These are phyloP conservation scores for Kodamaea leandrae DNA, from an alignment of 805 yeast species.

Conservation along the genomic window DNA sequence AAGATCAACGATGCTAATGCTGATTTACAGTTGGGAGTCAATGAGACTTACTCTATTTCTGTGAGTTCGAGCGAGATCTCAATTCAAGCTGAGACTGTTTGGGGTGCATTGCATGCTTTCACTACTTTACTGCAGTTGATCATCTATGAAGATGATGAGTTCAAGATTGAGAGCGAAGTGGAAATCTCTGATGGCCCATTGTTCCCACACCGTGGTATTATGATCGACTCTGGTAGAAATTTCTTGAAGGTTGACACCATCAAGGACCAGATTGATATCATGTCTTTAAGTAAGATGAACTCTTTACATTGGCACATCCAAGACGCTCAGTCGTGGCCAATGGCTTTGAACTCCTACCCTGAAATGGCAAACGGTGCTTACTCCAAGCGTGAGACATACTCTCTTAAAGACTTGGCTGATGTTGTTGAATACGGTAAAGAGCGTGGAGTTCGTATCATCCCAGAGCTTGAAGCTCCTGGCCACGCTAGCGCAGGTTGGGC, in stretches of 20 bases:
- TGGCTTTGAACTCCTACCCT: slow-evolving; percentile 30
- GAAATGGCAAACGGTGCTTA: slow-evolving; percentile 40
- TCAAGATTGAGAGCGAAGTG: slow-evolving; percentile 32
- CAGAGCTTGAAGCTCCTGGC: slow-evolving; percentile 44
- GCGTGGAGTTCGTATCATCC: slow-evolving; percentile 40
- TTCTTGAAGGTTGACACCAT: slow-evolving; percentile 26
- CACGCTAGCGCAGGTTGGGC: slow-evolving; percentile 42
- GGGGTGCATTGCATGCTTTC: slow-evolving; percentile 44
- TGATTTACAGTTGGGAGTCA: slow-evolving; percentile 33
- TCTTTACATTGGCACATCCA: slow-evolving; percentile 40
- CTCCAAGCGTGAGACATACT: slow-evolving; percentile 28
- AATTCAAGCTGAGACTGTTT: slow-evolving; percentile 31
- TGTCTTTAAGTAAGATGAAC: slow-evolving; percentile 39
- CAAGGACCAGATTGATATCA: slow-evolving; percentile 35
- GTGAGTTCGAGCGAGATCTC: slow-evolving; percentile 17
- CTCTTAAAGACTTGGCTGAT: slow-evolving; percentile 23
- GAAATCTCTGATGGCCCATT: slow-evolving; percentile 33
- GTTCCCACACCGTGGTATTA: slow-evolving; percentile 38
- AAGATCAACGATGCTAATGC: slow-evolving; percentile 19
- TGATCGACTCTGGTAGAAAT: slow-evolving; percentile 41
- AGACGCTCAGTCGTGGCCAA: slow-evolving; percentile 44
- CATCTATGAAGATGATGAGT: slow-evolving; percentile 22
- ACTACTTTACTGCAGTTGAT: slow-evolving; percentile 40
- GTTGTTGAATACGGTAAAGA: slow-evolving; percentile 31
- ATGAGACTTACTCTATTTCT: slow-evolving; percentile 34